Conservation (phyloP, 106 monocot genomes). For the Ottelia alismoides region DNA sequence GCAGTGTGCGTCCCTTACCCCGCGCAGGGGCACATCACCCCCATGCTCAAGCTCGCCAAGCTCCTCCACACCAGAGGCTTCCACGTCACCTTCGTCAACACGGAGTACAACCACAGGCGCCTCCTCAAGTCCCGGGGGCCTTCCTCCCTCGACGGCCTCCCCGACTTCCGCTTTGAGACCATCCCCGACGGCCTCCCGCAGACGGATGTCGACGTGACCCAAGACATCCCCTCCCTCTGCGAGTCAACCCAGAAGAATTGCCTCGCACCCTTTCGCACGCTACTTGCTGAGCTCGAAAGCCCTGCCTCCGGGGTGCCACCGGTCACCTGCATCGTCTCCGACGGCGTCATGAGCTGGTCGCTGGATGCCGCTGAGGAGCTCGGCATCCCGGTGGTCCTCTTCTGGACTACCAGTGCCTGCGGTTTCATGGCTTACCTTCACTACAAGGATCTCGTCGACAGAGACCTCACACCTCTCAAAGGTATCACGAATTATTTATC, state of each 20-base stretch:
- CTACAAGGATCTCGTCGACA: constrained; percentile 2
- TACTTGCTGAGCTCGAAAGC: constrained; percentile 6
- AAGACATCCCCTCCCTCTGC: constrained; percentile 7
- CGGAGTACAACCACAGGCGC: constrained; percentile 29
- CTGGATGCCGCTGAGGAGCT: constrained; percentile 15
- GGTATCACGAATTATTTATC: background rate
- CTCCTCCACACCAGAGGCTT: constrained; percentile 14
- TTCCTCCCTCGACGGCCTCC: constrained; percentile 15
- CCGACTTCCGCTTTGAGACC: constrained; percentile 28
- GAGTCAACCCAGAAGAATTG: constrained; percentile 1
- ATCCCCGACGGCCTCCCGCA: constrained; percentile 16
- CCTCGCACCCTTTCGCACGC: constrained; percentile 1
- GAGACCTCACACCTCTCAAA: constrained; percentile 2
- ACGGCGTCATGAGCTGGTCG: constrained; percentile 12
- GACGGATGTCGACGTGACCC: background rate
- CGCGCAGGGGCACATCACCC: constrained; percentile 14
- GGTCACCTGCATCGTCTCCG: constrained; percentile 14
- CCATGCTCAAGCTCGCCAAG: constrained; percentile 11
- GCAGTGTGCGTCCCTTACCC: constrained; percentile 12
- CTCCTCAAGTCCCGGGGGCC: constrained; percentile 9
- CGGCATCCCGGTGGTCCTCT: constrained; percentile 7
- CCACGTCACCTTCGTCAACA: constrained; percentile 31
- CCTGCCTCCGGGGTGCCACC: background rate
- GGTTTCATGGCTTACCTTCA: constrained; percentile 8
- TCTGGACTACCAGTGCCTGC: constrained; percentile 17